These are phyloP conservation scores for Moesziomyces sp. DNA, from an alignment of 1,284 basidiomycete species.

Conservation along the genomic window DNA sequence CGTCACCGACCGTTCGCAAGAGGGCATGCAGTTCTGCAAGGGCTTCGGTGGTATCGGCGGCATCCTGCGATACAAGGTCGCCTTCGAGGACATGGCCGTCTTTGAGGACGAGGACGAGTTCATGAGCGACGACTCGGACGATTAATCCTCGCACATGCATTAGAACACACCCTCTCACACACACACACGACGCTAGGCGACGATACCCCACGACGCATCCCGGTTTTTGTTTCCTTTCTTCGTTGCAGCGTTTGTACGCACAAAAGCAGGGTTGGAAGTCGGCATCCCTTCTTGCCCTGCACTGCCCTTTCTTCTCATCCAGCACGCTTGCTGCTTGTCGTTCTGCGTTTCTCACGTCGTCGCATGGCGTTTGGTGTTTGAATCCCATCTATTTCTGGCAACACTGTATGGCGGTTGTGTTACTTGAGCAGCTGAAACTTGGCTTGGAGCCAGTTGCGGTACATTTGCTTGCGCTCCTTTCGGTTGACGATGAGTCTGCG, in stretches of 20 bases:
- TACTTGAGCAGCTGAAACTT: conserved; percentile 47
- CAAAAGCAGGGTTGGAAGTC: conserved; percentile 2
- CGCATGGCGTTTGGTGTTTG: background rate
- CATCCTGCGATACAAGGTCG: conserved; percentile 75
- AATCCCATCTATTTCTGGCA: background rate
- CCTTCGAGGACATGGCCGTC: conserved; percentile 65
- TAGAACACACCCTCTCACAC: background rate
- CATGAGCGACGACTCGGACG: conserved; percentile 63
- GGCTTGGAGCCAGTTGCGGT: conserved; percentile 63
- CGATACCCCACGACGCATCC: conserved; percentile 19
- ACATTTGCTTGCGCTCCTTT: conserved; percentile 66
- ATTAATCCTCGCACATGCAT: conserved; percentile 18
- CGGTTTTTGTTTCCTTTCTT: background rate
- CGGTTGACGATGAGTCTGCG: conserved; percentile 64
- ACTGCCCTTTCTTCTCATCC: too few species aligned
- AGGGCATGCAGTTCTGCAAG: conserved; percentile 97
- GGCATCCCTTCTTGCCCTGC: too few species aligned
- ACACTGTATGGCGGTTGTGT: background rate
- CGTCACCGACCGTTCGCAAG: conserved; percentile 76
- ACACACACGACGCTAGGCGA: conserved; percentile 2
- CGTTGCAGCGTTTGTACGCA: background rate
- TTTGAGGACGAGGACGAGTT: conserved; percentile 67
- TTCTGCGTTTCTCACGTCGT: too few species aligned
- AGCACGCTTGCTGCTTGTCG: too few species aligned
- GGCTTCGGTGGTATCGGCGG: conserved; percentile 99